These are phyloP conservation scores for Diaporthe humulicola DNA, from an alignment of 2,329 filamentous ascomycete species.

Conservation along the genomic window DNA sequence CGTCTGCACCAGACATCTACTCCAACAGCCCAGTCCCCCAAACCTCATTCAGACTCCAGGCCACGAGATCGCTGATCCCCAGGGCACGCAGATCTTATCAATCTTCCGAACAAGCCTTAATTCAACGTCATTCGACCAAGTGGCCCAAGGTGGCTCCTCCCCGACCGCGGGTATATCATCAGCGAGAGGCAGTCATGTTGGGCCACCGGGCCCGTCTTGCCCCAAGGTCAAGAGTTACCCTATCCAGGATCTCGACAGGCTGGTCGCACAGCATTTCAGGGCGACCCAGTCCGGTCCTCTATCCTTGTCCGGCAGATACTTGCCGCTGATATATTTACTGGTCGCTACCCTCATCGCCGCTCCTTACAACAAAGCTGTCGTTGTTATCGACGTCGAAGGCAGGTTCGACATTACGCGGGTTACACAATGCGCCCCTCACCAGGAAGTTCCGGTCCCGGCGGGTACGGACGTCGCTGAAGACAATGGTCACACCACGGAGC, in stretches of 20 bases:
- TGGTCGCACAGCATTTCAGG: conserved; percentile 62
- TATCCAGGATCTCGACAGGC: conserved; percentile 60
- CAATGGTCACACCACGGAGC: background rate
- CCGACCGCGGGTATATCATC: conserved; percentile 13
- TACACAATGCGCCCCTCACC: conserved; percentile 44
- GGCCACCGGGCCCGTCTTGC: conserved; percentile 23
- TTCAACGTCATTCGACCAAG: conserved; percentile 36
- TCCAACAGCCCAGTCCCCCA: conserved; percentile 28
- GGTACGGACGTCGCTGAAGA: background rate
- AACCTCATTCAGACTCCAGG: background rate
- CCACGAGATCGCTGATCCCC: conserved; percentile 36
- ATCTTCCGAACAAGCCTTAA: conserved; percentile 45
- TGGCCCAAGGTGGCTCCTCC: conserved; percentile 18
- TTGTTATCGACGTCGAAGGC: conserved; percentile 67
- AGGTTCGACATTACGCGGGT: conserved; percentile 68
- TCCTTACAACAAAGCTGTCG: conserved; percentile 62
- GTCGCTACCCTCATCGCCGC: conserved; percentile 63
- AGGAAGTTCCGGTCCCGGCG: conserved; percentile 7
- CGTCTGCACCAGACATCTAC: conserved; percentile 30
- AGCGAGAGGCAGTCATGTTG: conserved; percentile 36
- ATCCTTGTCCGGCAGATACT: conserved; percentile 64
- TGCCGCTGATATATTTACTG: conserved; percentile 69
- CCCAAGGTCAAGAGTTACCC: conserved; percentile 48
- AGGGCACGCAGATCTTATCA: conserved; percentile 44
- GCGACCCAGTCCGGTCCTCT: conserved; percentile 62